Percentiles rank a stretch among this genome's conserved stretches.
Evolutionary conservation across 257 asterid genomes (phyloP).

Genomic region (Paulownia fortunei): DNA sequence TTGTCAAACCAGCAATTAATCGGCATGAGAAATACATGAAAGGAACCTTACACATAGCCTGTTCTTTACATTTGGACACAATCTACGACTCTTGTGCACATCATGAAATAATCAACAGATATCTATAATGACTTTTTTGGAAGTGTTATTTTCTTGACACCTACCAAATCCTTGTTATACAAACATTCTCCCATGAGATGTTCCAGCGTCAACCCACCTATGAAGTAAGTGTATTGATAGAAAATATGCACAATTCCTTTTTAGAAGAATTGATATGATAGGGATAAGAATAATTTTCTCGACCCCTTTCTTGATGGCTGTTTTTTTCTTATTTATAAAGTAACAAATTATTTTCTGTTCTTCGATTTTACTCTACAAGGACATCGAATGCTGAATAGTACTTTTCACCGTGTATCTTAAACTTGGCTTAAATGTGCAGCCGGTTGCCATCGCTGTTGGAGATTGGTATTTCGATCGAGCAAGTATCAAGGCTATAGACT

Average conservation of each 20-base stretch:
- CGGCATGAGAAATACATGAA: too few relatives aligned
- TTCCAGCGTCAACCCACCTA: background rate
- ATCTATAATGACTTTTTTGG: background rate
- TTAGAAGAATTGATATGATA: background rate
- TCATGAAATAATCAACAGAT: too few relatives aligned
- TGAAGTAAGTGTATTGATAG: background rate
- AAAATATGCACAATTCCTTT: background rate
- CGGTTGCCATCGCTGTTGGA: constrained; percentile 82
- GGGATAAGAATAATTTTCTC: background rate
- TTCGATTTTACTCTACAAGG: background rate
- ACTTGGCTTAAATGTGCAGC: constrained; percentile 50
- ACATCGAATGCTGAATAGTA: background rate
- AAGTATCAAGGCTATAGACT: constrained; percentile 63
- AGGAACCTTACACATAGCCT: too few relatives aligned
- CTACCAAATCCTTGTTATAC: too few relatives aligned
- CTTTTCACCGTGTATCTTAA: too few relatives aligned
- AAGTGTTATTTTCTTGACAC: background rate
- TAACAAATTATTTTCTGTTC: background rate
- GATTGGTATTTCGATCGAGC: constrained; percentile 87
- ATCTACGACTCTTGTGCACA: too few relatives aligned
- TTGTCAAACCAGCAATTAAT: too few relatives aligned
- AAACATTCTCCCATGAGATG: background rate
- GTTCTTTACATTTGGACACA: too few relatives aligned
- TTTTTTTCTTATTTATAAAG: background rate
- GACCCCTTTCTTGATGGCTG: background rate